These are phyloP conservation scores for Beta vulgaris DNA, from an alignment of 148 eudicot species.

Conservation along the genomic window DNA sequence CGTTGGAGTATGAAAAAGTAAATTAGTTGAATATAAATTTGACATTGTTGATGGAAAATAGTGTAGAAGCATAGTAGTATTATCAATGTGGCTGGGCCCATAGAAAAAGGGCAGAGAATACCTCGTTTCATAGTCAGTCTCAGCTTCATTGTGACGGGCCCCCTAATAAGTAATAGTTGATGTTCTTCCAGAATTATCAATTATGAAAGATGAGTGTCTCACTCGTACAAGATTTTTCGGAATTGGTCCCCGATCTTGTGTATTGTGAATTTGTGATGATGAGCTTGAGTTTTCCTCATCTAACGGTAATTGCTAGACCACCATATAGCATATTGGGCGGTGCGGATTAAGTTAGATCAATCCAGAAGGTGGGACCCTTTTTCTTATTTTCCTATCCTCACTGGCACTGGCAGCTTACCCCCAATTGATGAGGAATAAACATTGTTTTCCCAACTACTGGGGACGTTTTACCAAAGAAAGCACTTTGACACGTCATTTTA, in stretches of 20 bases:
- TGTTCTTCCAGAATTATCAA: slow-evolving; percentile 6
- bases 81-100: neutral
- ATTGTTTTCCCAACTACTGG: neutral
- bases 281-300: slow-evolving; percentile 21
- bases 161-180: too few relatives aligned
- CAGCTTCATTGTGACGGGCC: too few relatives aligned
- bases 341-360: slow-evolving; percentile 12
- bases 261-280: slow-evolving; percentile 22
- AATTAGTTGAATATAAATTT: too few relatives aligned
- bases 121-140: neutral
- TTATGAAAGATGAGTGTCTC: slow-evolving; percentile 4
- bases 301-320: neutral
- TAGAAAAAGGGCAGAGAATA: neutral
- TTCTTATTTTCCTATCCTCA: neutral
- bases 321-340: slow-evolving; percentile 11
- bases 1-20: too few relatives aligned
- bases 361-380: slow-evolving; percentile 12
- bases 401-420: neutral
- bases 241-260: slow-evolving; percentile 13
- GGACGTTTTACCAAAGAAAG: neutral
- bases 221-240: slow-evolving; percentile 5
- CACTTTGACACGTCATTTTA: too few relatives aligned
- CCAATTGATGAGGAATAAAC: neutral
- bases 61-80: too few relatives aligned
- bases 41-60: too few relatives aligned